A percentile compares a stretch with the other conserved stretches of the same genome.
Conservation (phyloP, 495 filamentous ascomycete genomes). For the Cercophora sp. region DNA sequence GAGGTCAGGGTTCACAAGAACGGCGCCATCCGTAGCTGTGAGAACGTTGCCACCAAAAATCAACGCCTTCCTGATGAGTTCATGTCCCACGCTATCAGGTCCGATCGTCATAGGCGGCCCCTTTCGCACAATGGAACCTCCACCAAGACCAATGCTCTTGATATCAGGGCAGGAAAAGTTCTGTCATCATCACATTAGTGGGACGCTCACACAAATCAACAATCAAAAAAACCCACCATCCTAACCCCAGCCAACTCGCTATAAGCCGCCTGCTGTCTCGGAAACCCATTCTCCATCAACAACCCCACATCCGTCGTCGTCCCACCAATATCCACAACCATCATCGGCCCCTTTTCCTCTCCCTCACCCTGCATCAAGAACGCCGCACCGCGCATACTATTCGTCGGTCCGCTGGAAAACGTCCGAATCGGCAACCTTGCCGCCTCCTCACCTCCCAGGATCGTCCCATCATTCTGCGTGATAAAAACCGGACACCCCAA, state of each 20-base stretch:
- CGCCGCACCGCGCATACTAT: conserved; percentile 54
- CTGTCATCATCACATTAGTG: conserved; percentile 1
- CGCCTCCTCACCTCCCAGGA: conserved; percentile 45
- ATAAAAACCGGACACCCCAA: conserved; percentile 51
- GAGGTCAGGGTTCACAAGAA: conserved; percentile 28
- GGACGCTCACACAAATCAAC: too few relatives aligned
- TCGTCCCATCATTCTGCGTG: conserved; percentile 55
- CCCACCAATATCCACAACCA: conserved; percentile 50
- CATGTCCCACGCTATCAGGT: conserved; percentile 54
- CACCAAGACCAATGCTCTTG: conserved; percentile 50
- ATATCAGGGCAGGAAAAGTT: conserved; percentile 49
- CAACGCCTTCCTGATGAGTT: conserved; percentile 42
- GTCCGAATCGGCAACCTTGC: conserved; percentile 50
- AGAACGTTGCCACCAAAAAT: conserved; percentile 47
- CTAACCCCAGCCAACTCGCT: conserved; percentile 43
- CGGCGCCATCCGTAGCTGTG: conserved; percentile 50
- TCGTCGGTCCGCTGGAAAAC: conserved; percentile 53
- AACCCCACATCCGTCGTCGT: conserved; percentile 46
- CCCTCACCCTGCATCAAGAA: conserved; percentile 29
- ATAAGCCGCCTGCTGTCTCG: conserved; percentile 40
- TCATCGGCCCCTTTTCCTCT: conserved; percentile 20
- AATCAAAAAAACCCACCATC: conserved; percentile 19
- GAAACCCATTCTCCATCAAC: conserved; percentile 43
- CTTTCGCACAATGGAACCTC: conserved; percentile 46
- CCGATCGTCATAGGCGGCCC: conserved; percentile 41